Conservation (phyloP, 352 stramenopile species). For the Globisporangium okanoganense region DNA sequence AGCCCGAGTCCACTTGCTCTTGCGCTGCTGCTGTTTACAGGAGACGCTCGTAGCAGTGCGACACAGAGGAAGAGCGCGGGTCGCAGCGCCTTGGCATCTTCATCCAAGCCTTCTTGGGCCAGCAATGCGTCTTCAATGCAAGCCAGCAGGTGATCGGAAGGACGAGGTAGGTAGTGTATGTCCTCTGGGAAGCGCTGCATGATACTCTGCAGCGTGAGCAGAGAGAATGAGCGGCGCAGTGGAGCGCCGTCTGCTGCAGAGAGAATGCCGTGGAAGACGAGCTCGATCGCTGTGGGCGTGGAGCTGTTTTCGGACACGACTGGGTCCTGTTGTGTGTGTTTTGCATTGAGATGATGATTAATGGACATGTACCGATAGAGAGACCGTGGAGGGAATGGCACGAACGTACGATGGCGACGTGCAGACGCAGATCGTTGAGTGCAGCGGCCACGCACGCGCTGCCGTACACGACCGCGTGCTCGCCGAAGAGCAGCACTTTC, state of each 20-base stretch:
- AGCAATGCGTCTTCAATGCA: constrained; percentile 50
- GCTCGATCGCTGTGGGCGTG: constrained; percentile 25
- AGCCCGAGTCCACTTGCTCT: constrained; percentile 23
- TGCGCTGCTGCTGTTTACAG: constrained; percentile 19
- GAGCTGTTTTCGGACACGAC: constrained; percentile 8
- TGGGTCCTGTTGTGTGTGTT: constrained; percentile 19
- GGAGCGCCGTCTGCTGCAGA: constrained; percentile 25
- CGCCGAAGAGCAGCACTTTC: constrained; percentile 89
- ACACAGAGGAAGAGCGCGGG: constrained; percentile 58
- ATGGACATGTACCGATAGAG: neutral
- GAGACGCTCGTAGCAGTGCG: constrained; percentile 44
- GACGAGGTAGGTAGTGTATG: constrained; percentile 45
- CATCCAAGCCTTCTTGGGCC: constrained; percentile 22
- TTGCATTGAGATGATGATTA: neutral
- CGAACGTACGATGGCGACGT: constrained; percentile 72
- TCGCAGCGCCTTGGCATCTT: constrained; percentile 39
- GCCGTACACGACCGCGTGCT: constrained; percentile 89
- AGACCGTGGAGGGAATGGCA: neutral
- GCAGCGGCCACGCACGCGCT: constrained; percentile 77
- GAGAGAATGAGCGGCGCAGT: constrained; percentile 34
- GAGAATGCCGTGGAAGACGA: constrained; percentile 53
- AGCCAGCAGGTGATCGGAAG: constrained; percentile 31
- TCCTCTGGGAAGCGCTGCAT: constrained; percentile 34
- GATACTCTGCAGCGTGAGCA: constrained; percentile 27
- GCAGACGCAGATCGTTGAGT: constrained; percentile 80